Percentiles rank a stretch among this genome's conserved stretches.
Evolutionary conservation across 225 moss, liverwort and hornwort genomes (phyloP).

Genomic region (Neckera pumila): DNA sequence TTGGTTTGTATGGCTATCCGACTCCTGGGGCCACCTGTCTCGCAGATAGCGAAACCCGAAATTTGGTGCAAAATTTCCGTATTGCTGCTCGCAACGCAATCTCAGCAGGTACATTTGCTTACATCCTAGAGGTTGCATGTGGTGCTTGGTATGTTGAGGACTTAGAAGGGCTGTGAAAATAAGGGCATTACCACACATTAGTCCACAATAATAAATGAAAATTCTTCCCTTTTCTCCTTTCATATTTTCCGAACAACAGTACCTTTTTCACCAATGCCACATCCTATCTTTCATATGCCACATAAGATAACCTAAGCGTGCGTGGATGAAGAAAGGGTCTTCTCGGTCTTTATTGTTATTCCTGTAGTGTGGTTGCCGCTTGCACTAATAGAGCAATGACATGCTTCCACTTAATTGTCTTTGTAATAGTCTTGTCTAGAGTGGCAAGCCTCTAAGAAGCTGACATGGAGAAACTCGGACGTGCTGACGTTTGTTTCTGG

Average conservation of each 20-base stretch:
- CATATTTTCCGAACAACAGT: neutral
- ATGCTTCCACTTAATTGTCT: neutral
- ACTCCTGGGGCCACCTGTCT: neutral
- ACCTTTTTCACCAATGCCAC: neutral
- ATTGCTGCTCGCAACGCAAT: conserved; percentile 55
- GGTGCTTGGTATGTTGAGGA: neutral
- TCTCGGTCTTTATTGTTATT: neutral
- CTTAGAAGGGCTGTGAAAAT: neutral
- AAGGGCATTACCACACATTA: neutral
- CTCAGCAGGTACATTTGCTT: conserved; percentile 17
- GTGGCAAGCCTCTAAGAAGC: neutral
- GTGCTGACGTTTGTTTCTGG: neutral
- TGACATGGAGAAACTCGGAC: neutral
- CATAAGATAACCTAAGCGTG: no score
- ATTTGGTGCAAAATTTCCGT: conserved; percentile 42
- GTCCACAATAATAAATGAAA: neutral
- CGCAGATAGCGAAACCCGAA: conserved; percentile 18
- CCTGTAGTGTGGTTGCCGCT: neutral
- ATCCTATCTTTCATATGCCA: neutral
- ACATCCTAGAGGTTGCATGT: neutral
- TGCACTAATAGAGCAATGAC: neutral
- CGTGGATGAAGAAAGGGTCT: neutral
- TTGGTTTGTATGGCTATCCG: neutral
- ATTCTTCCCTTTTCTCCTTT: no score
- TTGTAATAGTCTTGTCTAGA: neutral